Base-by-base conservation (phyloP, 371 early-diverging fungal genomes). In the Polyrhizophydium stewartii region DNA sequence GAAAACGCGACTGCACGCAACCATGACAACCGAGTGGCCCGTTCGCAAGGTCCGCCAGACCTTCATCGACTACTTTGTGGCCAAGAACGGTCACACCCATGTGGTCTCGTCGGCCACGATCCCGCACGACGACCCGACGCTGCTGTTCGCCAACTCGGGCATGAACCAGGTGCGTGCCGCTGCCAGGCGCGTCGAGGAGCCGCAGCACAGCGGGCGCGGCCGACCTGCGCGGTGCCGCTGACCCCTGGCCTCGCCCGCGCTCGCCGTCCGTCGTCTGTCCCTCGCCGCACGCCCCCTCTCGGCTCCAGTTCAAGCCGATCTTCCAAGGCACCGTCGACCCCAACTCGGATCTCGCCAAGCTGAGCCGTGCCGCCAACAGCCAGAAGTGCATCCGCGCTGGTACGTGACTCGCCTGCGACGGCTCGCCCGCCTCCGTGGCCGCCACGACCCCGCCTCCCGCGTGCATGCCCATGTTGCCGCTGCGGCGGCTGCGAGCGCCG, bases 331-430 rank as follows among this genome's bases (percentile, higher is more conserved):
- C 93, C 19, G 90, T 90, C 17, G 95, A 97, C 69, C 93, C 92
- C 37, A 86, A 87, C 72, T 88, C 96, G 5, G 90, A 90, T 55
- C 86, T 96, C 72, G 89, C 90, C 62, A 91, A 90, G 66, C 79
- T 97, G 59, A 91, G 85, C 62, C 87, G 98, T 65, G 99, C 98
- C 28, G 89, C 88, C 73, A 97, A 98, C 83, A 89, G 91, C 46
- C 98, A 99, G 84, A 97, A 97, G 82, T 99, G 99, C 82, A 98
- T 99, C 65, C 89, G 98, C 79, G 94, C 99, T 46, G 96, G 96
- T 91, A 84, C 65, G 78, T 49, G n/a, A 28, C 25, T 21, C 21
- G n/a, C n/a, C n/a, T n/a, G n/a, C n/a, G n/a, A n/a, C n/a, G n/a
- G n/a, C 17, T 10, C 10, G 21, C 19, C 27, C n/a, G 50, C 13